A percentile compares a stretch with the other conserved stretches of the same genome.
phyloP scores from a whole-genome alignment of 352 stramenopile species.

The Phytophthora rubi region DNA sequence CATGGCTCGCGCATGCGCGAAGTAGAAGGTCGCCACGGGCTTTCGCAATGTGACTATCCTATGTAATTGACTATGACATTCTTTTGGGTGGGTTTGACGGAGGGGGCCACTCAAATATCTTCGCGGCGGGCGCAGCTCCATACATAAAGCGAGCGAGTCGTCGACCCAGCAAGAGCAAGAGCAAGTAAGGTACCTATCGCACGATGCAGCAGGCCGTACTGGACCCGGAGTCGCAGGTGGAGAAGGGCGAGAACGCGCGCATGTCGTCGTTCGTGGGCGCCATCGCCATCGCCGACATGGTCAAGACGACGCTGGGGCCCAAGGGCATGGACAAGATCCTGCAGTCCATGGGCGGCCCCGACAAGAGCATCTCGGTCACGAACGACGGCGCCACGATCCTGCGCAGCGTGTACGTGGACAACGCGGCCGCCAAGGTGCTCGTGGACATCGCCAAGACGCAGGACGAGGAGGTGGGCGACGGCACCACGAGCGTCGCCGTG shows the following conservation, averaged over 20 bases:
- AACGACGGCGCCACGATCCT: constrained; percentile 99
- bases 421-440: constrained; percentile 98
- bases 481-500: constrained; percentile 97
- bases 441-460: constrained; percentile 99
- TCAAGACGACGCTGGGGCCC: constrained; percentile 99
- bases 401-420: constrained; percentile 97
- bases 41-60: not conserved
- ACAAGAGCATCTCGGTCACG: constrained; percentile 95
- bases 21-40: no score
- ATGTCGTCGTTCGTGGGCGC: constrained; percentile 99
- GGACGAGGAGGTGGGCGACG: constrained; percentile 99
- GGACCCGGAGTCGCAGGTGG: constrained; percentile 83
- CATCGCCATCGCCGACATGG: constrained; percentile 99
- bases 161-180: not conserved
- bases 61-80: not conserved
- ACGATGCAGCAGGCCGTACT: constrained; percentile 65
- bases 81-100: not conserved
- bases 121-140: constrained; percentile 23
- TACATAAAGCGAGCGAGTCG: constrained; percentile 19
- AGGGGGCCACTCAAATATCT: constrained; percentile 28
- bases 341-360: constrained; percentile 89
- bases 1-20: no score
- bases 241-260: constrained; percentile 98
- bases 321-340: constrained; percentile 99
- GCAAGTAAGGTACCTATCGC: no score